Percentiles rank a stretch among this genome's conserved stretches.
phyloP scores from a whole-genome alignment of 345 rosid genomes.

The Lepidium sativum region DNA sequence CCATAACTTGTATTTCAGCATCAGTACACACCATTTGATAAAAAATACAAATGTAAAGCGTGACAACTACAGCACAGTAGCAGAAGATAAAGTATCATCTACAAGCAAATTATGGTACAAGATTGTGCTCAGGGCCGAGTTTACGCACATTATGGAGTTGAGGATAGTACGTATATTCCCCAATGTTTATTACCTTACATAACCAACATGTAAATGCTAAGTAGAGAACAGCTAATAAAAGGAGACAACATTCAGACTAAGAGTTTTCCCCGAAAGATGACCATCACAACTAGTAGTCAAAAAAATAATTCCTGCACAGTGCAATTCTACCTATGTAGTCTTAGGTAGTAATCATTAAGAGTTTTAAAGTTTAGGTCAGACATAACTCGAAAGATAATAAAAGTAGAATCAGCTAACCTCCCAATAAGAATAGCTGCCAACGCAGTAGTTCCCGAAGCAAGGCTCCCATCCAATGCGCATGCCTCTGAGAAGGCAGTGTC shows the following conservation, averaged over 20 bases:
- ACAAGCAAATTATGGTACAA: neutral
- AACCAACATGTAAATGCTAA: neutral
- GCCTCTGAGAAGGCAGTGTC: conserved; percentile 76
- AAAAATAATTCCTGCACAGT: neutral
- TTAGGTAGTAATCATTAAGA: neutral
- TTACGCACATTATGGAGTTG: neutral
- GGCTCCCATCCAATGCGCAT: conserved; percentile 52
- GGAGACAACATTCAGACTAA: neutral
- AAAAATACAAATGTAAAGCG: neutral
- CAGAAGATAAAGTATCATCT: neutral
- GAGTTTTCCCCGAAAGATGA: neutral
- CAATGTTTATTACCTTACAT: neutral
- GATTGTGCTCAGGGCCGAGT: neutral
- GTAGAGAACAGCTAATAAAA: neutral
- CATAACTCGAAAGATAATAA: neutral
- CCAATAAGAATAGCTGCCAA: conserved; percentile 74
- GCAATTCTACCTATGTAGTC: neutral
- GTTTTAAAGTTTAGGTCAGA: neutral
- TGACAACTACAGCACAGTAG: neutral
- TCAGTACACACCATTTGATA: neutral
- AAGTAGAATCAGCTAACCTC: conserved; percentile 36
- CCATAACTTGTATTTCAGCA: neutral
- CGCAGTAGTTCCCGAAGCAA: conserved; percentile 89
- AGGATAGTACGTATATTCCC: neutral
- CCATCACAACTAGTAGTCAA: neutral